These are phyloP conservation scores for Podaxis carcinomalis DNA, from an alignment of 768 basidiomycete genomes.

Conservation along the genomic window DNA sequence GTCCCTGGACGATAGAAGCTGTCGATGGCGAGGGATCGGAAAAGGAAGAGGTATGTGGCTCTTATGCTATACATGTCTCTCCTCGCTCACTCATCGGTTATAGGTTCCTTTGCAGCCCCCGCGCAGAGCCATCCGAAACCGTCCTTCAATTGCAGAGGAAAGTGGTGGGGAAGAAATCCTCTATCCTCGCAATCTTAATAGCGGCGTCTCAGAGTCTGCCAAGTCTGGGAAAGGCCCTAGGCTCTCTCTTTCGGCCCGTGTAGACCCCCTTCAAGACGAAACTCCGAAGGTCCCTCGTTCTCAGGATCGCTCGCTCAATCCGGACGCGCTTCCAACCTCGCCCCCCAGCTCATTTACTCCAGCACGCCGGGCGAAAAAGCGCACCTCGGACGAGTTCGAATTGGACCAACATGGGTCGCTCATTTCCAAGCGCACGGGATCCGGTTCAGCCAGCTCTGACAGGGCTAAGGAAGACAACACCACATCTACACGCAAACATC, in stretches of 20 bases:
- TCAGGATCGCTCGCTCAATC: slow-evolving; percentile 24
- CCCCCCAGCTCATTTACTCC: slow-evolving; percentile 66
- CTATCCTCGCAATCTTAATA: slow-evolving; percentile 62
- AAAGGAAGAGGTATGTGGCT: slow-evolving; percentile 54
- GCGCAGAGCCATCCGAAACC: slow-evolving; percentile 47
- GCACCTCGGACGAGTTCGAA: slow-evolving; percentile 81
- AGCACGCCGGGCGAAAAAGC: slow-evolving; percentile 60
- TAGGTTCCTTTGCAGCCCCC: slow-evolving; percentile 35
- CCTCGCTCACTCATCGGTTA: not conserved
- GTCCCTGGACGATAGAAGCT: slow-evolving; percentile 88
- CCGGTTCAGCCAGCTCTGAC: slow-evolving; percentile 32
- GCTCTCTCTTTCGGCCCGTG: not conserved
- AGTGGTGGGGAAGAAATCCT: slow-evolving; percentile 90
- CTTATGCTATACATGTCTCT: not conserved
- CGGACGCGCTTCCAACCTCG: slow-evolving; percentile 31
- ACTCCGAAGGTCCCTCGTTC: slow-evolving; percentile 26
- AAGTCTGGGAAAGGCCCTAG: slow-evolving; percentile 25
- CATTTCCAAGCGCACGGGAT: slow-evolving; percentile 43
- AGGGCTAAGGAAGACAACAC: slow-evolving; percentile 49
- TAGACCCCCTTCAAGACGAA: slow-evolving; percentile 15
- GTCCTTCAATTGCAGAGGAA: slow-evolving; percentile 72
- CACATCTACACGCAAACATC: slow-evolving; percentile 55
- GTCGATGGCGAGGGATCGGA: slow-evolving; percentile 77
- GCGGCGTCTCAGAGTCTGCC: slow-evolving; percentile 26
- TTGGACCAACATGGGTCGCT: slow-evolving; percentile 65